These are phyloP conservation scores for Fusarium mangiferae DNA, from an alignment of 2,329 filamentous ascomycete species.

Conservation along the genomic window DNA sequence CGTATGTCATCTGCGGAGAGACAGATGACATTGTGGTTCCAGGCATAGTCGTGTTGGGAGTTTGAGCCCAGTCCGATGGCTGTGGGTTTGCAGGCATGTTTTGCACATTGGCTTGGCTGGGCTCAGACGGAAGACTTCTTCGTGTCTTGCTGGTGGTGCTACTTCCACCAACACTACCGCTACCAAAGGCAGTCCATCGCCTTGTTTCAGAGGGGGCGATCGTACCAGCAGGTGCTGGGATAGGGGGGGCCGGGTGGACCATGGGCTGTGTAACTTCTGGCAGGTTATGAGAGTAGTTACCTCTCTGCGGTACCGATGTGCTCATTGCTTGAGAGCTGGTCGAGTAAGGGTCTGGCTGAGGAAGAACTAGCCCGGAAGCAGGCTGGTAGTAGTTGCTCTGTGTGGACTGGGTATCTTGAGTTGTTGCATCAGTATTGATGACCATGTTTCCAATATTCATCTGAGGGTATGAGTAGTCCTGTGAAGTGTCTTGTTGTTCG, in stretches of 20 bases:
- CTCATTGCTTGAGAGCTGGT: constrained; percentile 22
- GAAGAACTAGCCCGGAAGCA: constrained; percentile 39
- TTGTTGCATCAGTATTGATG: constrained; percentile 36
- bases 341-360: constrained; percentile 38
- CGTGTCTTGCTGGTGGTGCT: constrained; percentile 2
- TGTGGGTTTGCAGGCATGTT: constrained; percentile 15
- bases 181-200: constrained; percentile 19
- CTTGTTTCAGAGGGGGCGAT: constrained; percentile 24
- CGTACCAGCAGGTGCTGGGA: constrained; percentile 20
- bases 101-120: constrained; percentile 4
- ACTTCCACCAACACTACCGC: not conserved
- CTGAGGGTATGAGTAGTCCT: constrained; percentile 44
- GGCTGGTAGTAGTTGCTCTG: constrained; percentile 45
- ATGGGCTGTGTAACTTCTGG: constrained; percentile 24
- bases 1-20: constrained; percentile 29
- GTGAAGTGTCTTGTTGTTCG: constrained; percentile 13
- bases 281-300: constrained; percentile 17
- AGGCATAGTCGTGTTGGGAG: not conserved
- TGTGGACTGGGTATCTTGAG: constrained; percentile 28
- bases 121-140: constrained; percentile 34
- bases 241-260: constrained; percentile 8
- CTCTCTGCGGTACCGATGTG: constrained; percentile 29
- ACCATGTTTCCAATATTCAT: constrained; percentile 45
- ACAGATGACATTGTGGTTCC: constrained; percentile 13
- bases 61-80: constrained; percentile 26